These are phyloP conservation scores for Glonium stellatum DNA, from an alignment of 495 filamentous ascomycete genomes.

Conservation along the genomic window DNA sequence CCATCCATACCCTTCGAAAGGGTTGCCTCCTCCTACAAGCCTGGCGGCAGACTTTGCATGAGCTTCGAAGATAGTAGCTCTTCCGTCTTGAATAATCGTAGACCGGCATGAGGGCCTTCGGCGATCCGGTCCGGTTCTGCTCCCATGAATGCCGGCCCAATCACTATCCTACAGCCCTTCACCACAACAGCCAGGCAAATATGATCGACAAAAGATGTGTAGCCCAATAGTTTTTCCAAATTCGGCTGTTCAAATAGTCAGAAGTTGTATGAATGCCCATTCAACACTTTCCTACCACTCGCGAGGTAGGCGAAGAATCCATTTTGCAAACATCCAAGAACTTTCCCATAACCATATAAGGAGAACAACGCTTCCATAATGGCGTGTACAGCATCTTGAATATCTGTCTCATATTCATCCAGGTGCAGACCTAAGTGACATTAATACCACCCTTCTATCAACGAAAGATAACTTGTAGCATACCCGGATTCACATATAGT, in stretches of 20 bases:
- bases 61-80: constrained; percentile 52
- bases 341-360: constrained; percentile 63
- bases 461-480: not conserved
- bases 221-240: constrained; percentile 55
- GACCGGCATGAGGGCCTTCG: constrained; percentile 51
- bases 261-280: constrained; percentile 71
- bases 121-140: constrained; percentile 73
- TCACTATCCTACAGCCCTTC: constrained; percentile 51
- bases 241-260: constrained; percentile 53
- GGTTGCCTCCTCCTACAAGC: constrained; percentile 46
- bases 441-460: not conserved
- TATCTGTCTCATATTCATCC: not conserved
- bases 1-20: constrained; percentile 50
- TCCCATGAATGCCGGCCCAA: constrained; percentile 66
- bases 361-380: constrained; percentile 55
- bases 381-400: constrained; percentile 38
- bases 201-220: constrained; percentile 70
- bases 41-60: constrained; percentile 55
- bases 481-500: constrained; percentile 35
- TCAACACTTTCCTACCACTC: constrained; percentile 54
- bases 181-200: constrained; percentile 64
- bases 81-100: constrained; percentile 58
- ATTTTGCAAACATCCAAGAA: constrained; percentile 63
- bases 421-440: not conserved
- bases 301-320: constrained; percentile 68